Conservation (phyloP, 2,329 filamentous ascomycete species). For the Neoarthrinium moseri region DNA sequence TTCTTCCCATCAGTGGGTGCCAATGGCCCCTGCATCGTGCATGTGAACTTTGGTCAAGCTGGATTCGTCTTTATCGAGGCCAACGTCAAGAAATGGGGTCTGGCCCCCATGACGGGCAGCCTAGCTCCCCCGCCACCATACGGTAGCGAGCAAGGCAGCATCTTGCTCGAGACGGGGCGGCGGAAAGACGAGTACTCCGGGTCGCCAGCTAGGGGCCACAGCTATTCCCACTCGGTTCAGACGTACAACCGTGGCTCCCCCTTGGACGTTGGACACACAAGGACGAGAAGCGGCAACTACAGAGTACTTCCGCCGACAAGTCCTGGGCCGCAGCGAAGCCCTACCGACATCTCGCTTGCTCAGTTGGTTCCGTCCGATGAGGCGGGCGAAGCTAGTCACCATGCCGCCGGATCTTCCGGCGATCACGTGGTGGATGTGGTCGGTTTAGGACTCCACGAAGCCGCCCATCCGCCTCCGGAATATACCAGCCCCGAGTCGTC, state of each 20-base stretch:
- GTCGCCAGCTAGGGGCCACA: slow-evolving; percentile 41
- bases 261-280: slow-evolving; percentile 63
- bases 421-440: slow-evolving; percentile 34
- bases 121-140: slow-evolving; percentile 94
- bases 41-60: slow-evolving; percentile 97
- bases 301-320: slow-evolving; percentile 75
- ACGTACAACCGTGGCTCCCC: slow-evolving; percentile 37
- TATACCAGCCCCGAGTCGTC: slow-evolving; percentile 67
- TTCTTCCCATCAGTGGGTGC: slow-evolving; percentile 98
- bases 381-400: slow-evolving; percentile 62
- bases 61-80: slow-evolving; percentile 99
- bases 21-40: slow-evolving; percentile 86
- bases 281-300: slow-evolving; percentile 76
- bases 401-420: slow-evolving; percentile 29
- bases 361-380: slow-evolving; percentile 73
- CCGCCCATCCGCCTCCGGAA: slow-evolving; percentile 66
- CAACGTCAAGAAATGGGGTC: slow-evolving; percentile 99
- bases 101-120: slow-evolving; percentile 93
- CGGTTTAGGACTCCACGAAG: slow-evolving; percentile 52
- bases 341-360: slow-evolving; percentile 93
- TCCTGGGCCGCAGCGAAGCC: slow-evolving; percentile 84
- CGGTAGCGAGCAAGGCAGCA: slow-evolving; percentile 94
- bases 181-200: slow-evolving; percentile 57
- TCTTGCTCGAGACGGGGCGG: slow-evolving; percentile 82
- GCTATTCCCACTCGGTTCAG: slow-evolving; percentile 43